Evolutionary conservation across 228 moss, liverwort and hornwort genomes (phyloP).

Genomic region (Sphagnum magellanicum): DNA sequence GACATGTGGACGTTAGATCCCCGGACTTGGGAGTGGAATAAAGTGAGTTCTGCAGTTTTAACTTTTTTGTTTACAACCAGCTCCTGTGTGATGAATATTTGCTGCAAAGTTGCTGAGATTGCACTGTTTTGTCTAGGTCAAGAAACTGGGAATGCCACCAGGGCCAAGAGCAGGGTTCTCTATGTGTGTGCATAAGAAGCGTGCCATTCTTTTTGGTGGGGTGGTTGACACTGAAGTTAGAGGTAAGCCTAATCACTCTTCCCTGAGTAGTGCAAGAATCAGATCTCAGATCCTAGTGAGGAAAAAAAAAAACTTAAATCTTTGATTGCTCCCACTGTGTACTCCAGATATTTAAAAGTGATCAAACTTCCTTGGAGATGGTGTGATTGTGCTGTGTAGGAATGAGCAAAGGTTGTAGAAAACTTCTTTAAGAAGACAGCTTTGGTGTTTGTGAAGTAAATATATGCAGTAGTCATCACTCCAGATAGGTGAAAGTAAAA

Average conservation of each 20-base stretch:
- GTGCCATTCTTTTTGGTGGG: conserved; percentile 76
- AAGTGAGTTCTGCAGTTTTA: conserved; percentile 22
- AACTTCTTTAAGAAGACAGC: no score
- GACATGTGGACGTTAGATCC: conserved; percentile 87
- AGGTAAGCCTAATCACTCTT: conserved; percentile 21
- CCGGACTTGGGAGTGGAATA: conserved; percentile 74
- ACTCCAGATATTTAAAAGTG: no score
- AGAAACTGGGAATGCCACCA: conserved; percentile 74
- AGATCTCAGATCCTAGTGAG: no score
- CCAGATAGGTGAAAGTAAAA: no score
- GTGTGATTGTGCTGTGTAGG: no score
- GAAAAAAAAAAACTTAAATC: no score
- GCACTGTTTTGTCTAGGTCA: conserved; percentile 36
- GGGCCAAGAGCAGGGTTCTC: conserved; percentile 82
- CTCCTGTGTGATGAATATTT: background rate
- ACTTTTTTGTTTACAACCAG: background rate
- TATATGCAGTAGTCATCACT: background rate
- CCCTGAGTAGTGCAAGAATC: no score
- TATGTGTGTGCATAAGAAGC: conserved; percentile 77
- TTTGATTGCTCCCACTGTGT: no score
- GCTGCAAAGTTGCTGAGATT: background rate
- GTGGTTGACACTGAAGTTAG: conserved; percentile 78
- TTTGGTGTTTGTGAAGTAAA: background rate
- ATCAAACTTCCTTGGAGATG: no score
- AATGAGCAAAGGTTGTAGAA: no score